phyloP scores from a whole-genome alignment of 2,329 filamentous ascomycete species.

The Cladosporium austrohemisphaericum region DNA sequence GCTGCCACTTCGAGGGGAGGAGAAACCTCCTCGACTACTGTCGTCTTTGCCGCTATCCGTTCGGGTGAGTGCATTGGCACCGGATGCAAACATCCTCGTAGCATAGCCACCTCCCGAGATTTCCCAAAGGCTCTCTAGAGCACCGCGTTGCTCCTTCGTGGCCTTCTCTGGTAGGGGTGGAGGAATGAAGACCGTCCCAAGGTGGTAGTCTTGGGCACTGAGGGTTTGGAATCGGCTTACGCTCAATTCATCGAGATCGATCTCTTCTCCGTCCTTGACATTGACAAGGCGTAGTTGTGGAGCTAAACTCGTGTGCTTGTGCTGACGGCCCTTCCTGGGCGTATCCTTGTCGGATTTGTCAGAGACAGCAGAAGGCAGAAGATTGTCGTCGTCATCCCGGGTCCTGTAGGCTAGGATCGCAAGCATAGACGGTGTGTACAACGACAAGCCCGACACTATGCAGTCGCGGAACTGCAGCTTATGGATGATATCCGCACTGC shows the following conservation, averaged over 20 bases:
- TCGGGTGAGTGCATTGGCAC: conserved; percentile 64
- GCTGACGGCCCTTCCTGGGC: conserved; percentile 62
- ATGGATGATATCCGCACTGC: conserved; percentile 84
- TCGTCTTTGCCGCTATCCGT: conserved; percentile 38
- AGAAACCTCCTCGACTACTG: conserved; percentile 31
- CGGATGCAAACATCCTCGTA: conserved; percentile 79
- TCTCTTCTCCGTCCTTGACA: conserved; percentile 73
- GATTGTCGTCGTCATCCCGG: conserved; percentile 64
- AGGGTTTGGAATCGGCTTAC: conserved; percentile 84
- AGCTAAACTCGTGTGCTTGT: conserved; percentile 73
- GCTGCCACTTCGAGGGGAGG: conserved; percentile 35
- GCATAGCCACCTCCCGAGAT: conserved; percentile 72
- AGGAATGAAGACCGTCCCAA: conserved; percentile 75
- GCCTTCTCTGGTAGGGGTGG: conserved; percentile 59
- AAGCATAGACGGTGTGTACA: conserved; percentile 90
- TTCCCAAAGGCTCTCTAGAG: conserved; percentile 87
- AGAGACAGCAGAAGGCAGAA: conserved; percentile 34
- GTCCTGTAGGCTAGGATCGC: conserved; percentile 88
- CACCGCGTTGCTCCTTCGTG: conserved; percentile 58
- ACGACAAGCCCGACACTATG: conserved; percentile 92
- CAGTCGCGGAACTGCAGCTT: conserved; percentile 89
- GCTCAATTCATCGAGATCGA: conserved; percentile 75
- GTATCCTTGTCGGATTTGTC: conserved; percentile 50
- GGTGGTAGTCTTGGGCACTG: conserved; percentile 85
- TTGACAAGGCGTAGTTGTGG: conserved; percentile 92